Conservation (phyloP, 2,329 filamentous ascomycete genomes). For the Myriangium duriaei region DNA sequence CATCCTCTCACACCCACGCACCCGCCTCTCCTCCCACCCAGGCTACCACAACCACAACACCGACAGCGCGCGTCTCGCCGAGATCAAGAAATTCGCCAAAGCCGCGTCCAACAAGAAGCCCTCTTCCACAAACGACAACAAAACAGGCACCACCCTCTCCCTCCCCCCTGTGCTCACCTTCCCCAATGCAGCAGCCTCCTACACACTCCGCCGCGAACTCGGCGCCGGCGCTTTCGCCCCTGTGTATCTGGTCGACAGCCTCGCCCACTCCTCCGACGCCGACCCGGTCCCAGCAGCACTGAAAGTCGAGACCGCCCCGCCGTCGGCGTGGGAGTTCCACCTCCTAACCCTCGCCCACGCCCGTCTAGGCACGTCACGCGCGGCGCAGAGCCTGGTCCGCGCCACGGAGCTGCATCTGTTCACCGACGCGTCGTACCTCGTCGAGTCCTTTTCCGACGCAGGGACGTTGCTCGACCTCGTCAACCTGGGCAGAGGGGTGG, state of each 20-base stretch:
- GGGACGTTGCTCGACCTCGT: constrained; percentile 91
- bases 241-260: constrained; percentile 78
- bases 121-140: constrained; percentile 40
- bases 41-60: constrained; percentile 67
- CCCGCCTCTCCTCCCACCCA: constrained; percentile 58
- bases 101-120: constrained; percentile 45
- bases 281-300: constrained; percentile 60
- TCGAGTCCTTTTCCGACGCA: constrained; percentile 78
- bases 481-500: constrained; percentile 62
- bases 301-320: constrained; percentile 77
- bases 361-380: constrained; percentile 54
- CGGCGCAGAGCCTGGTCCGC: constrained; percentile 63
- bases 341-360: constrained; percentile 75
- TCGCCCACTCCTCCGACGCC: constrained; percentile 20
- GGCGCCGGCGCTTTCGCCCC: constrained; percentile 91
- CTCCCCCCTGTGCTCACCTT: constrained; percentile 57
- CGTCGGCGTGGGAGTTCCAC: constrained; percentile 89
- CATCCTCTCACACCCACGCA: constrained; percentile 63
- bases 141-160: constrained; percentile 47
- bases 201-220: constrained; percentile 71
- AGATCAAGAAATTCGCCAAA: constrained; percentile 75
- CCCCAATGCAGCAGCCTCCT: constrained; percentile 50
- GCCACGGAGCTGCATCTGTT: constrained; percentile 90
- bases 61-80: constrained; percentile 52
- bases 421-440: constrained; percentile 75